Base-by-base conservation (phyloP, 805 yeast species). In the Kuraishia ogatae region DNA sequence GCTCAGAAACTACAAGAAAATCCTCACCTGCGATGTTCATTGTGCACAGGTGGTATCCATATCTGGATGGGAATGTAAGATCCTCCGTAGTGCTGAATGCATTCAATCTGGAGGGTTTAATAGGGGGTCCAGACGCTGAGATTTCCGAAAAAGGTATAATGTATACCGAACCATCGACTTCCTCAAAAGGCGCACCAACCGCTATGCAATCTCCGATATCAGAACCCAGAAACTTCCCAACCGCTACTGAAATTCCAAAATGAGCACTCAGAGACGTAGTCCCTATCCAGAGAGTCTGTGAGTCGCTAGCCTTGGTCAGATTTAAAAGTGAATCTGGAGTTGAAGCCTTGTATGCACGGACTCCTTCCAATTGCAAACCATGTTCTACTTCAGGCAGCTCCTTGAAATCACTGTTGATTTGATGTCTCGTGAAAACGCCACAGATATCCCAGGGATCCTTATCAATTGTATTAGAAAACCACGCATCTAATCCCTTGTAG, bases 111-210 rank as follows among this genome's bases (percentile, higher is more conserved):
- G 39, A 50, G 23, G n/a, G 2, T 23, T 35, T 48, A 24, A 29
- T 8, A 7, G 24, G 24, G 21, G 39, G 2, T 11, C 48, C 23
- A 7, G 35, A 22, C 4, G 39, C 43, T 28, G 63, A 51, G n/a
- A 71, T 54, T 39, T 72, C 70, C 1, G 57, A 56, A 43, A 78
- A 48, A 1, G 81, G 77, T 2, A 80, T 58, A 5, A 80, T 59
- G 58, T 78, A 80, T 0, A 78, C 71, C 0, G 80, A 67, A 0
- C 84, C 84, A 19, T 53, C 50, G 0, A 50, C 46, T 11, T 73
- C 76, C 55, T 81, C 84, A 55, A 64, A 71, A 2, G 80, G 80
- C 1, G 86, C 75, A 1, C 83, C 75, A 1, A 82, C 70, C 0
- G 84, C 85, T 5, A 81, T 50, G 13, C 79, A 72, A 1, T 53